A percentile compares a stretch with the other conserved stretches of the same genome.
Conservation (phyloP, 129 eudicot species). For the Tanacetum coccineum region DNA sequence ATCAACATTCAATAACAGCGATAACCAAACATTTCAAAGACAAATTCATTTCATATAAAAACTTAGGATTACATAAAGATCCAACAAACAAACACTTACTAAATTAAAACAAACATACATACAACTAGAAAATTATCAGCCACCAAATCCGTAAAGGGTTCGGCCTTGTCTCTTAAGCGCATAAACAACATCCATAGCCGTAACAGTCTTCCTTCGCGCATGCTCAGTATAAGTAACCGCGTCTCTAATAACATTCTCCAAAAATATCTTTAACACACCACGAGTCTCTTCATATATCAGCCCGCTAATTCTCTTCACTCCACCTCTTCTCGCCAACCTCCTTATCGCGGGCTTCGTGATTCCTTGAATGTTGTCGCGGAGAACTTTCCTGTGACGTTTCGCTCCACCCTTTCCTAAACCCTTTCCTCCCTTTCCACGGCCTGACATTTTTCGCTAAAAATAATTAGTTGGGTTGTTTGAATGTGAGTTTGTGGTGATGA, state of each 20-base stretch:
- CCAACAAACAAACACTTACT: background rate
- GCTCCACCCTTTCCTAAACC: slow-evolving; percentile 33
- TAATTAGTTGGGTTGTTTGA: slow-evolving; percentile 4
- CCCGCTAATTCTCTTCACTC: slow-evolving; percentile 35
- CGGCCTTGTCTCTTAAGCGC: slow-evolving; percentile 34
- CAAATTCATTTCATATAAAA: too few relatives aligned
- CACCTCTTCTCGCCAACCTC: slow-evolving; percentile 35
- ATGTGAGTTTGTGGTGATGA: background rate
- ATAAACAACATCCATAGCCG: slow-evolving; percentile 38
- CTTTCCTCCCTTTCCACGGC: slow-evolving; percentile 35
- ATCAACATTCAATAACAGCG: too few relatives aligned
- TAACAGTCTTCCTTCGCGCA: slow-evolving; percentile 29
- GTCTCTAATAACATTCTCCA: slow-evolving; percentile 33
- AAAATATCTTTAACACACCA: slow-evolving; percentile 31
- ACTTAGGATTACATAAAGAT: background rate
- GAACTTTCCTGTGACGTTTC: slow-evolving; percentile 32
- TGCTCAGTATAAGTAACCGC: slow-evolving; percentile 33
- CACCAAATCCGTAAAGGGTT: slow-evolving; percentile 35
- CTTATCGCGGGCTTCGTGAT: slow-evolving; percentile 35
- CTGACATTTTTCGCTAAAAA: slow-evolving; percentile 20
- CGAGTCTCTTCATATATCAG: slow-evolving; percentile 33
- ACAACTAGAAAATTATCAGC: background rate
- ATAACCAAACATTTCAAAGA: background rate
- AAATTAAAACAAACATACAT: background rate
- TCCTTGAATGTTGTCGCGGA: slow-evolving; percentile 37